Evolutionary conservation across 805 yeast species (phyloP), one percentile per base, ranked within the genome.

Genomic region (Yarrowia osloensis): DNA sequence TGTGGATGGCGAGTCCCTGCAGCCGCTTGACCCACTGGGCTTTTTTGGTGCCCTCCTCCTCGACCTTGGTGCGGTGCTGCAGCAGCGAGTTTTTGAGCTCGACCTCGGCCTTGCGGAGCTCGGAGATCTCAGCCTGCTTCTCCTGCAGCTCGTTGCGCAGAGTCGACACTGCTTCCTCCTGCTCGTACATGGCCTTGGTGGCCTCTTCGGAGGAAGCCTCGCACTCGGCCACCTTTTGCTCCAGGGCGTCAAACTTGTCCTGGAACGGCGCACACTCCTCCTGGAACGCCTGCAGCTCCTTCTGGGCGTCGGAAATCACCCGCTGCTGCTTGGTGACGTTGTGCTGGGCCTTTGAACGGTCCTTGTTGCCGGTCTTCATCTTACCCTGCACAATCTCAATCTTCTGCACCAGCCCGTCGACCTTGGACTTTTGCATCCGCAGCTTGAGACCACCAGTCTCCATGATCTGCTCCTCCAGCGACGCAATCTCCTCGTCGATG

Each of bases 391-490:
- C 75, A 21, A 88, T 83, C 65, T 87, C 90, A 31, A 89, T 83
- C 72, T 85, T 84, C 71, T 89, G 90, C 49, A 81, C 80, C 37
- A 89, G 80, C 1, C 96, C 88, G 71, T 87, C 92, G 9, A 95
- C 97, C 73, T 86, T 89, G 0, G 96, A 85, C 69, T 86, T 88
- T 72, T 92, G 97, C 69, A 89, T 76, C 67, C 90, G 86, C 70
- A 95, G 80, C 69, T 86, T 86, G 9, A 90, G 88, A 69, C 99
- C 99, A 66, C 99, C 99, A 66, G 91, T 88, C 61, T 89, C 88
- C 90, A 93, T 86, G 44, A 95, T 91, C 73, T 87, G 83, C 67
- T 88, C 90, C 71, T 91, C 93, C 3, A 93, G 77, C 0, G 71
- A 80, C 13, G 81, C 80, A 46, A 95, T 89, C 67, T 84, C 80